Evolutionary conservation across 208 protist species (phyloP), one percentile per base, ranked within the genome.

Genomic region (Acanthamoeba rhysodes): DNA sequence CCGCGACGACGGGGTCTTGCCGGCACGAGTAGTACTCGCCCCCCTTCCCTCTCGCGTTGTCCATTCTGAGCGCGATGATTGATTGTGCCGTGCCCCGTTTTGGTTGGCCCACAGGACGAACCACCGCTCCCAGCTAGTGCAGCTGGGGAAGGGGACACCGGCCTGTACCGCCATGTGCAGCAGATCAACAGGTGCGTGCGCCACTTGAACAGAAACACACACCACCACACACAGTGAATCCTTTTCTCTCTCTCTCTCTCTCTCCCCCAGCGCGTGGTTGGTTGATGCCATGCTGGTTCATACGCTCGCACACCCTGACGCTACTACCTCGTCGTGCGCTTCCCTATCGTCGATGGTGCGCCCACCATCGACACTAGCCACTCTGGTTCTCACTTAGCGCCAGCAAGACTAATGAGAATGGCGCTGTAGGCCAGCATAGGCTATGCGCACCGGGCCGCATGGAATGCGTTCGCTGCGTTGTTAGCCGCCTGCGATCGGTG

Each of bases 101-200:
- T 27, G 9, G 22, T 27, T 16, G 18, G 22, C 2, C 57, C 12
- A 24, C 57, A 62, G 62, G 24, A 68, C 62, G 24, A 68, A 24
- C 57, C 12, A 27, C 48, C 74, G 24, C 22, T 9, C 0, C 76
- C 48, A 85, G 48, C 76, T 50, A n/a, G 48, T 85, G 27, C 37
- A 50, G 27, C 76, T 62, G 76, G 41, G 32, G 70, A 45, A 18
- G 37, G 29, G 9, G 70, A 37, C 76, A 59, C 76, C 14, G 76
- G 45, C 24, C 45, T 85, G 24, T 6, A 55, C 9, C 45, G 24
- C 9, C 53, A 50, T 14, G 45, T 85, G 48, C 18, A 85, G 45
- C 76, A 59, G 6, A 85, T 85, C 76, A 85, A 57, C 76, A 59
- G 76, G 76, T 78, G n/a, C 16, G 64, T 72, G 64, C 27, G 18